phyloP scores from a whole-genome alignment of 148 eudicot species.

The Rhododendron ferrugineum region DNA sequence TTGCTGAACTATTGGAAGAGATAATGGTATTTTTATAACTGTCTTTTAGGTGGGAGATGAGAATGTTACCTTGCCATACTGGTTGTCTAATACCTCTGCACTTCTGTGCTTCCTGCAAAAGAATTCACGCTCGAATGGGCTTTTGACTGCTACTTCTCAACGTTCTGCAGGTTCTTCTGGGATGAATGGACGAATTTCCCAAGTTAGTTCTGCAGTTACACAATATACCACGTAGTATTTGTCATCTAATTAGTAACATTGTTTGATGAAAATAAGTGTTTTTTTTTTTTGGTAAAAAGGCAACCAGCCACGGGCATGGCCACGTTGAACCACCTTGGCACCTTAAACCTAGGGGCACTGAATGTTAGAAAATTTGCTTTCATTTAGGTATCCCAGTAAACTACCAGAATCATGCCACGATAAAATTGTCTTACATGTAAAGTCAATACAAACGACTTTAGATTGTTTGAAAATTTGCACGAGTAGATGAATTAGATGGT shows the following conservation, averaged over 20 bases:
- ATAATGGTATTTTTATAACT: background rate
- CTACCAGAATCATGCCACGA: no score
- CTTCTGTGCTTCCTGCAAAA: conserved; percentile 87
- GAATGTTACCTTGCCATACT: conserved; percentile 72
- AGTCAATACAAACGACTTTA: no score
- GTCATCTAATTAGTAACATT: background rate
- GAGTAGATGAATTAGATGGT: background rate
- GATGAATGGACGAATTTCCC: conserved; percentile 59
- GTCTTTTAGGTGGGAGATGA: conserved; percentile 71
- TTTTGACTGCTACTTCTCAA: conserved; percentile 61
- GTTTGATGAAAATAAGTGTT: background rate
- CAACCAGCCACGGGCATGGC: background rate
- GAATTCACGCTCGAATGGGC: conserved; percentile 83
- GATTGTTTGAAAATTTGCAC: background rate
- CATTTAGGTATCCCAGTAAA: no score
- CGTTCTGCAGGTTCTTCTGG: conserved; percentile 62
- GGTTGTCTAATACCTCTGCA: conserved; percentile 92
- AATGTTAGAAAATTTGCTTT: no score
- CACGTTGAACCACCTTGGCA: background rate
- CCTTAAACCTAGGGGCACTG: no score
- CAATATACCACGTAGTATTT: background rate
- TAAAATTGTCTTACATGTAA: no score
- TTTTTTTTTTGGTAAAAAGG: background rate
- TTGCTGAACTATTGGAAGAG: background rate
- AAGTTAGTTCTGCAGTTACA: conserved; percentile 42